Percentiles rank a stretch among this genome's conserved stretches.
Conservation (phyloP, 2,329 filamentous ascomycete genomes). For the Gaeumannomyces tritici region DNA sequence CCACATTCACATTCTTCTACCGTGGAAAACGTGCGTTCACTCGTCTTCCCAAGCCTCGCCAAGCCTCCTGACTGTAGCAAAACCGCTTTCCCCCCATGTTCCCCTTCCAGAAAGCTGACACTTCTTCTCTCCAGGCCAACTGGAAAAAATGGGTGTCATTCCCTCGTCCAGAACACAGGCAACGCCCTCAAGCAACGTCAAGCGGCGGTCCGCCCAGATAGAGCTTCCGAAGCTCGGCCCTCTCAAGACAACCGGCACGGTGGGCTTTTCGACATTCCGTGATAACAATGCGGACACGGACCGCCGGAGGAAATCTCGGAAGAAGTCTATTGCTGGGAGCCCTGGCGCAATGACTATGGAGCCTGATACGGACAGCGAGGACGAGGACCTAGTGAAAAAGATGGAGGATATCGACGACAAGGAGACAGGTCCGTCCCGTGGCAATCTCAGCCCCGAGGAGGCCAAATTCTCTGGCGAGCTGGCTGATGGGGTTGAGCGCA, state of each 20-base stretch:
- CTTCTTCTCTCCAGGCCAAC: constrained; percentile 54
- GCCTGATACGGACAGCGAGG: constrained; percentile 65
- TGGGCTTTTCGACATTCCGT: constrained; percentile 83
- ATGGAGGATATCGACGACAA: constrained; percentile 57
- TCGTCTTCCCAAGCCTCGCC: background rate
- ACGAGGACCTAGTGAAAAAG: constrained; percentile 58
- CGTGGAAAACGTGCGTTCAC: constrained; percentile 79
- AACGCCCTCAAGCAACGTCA: constrained; percentile 50
- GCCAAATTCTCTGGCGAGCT: constrained; percentile 63
- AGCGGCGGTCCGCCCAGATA: constrained; percentile 71
- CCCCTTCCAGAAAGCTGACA: constrained; percentile 11
- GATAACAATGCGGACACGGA: constrained; percentile 51
- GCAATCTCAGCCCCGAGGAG: constrained; percentile 59
- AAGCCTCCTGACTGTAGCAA: too few relatives aligned
- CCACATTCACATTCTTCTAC: constrained; percentile 96
- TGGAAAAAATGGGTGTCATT: constrained; percentile 92
- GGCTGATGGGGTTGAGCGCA: constrained; percentile 71
- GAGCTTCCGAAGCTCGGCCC: constrained; percentile 81
- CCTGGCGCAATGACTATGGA: constrained; percentile 42
- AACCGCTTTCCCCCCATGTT: background rate
- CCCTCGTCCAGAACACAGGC: constrained; percentile 56
- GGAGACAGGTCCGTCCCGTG: constrained; percentile 35
- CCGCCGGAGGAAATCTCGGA: constrained; percentile 48
- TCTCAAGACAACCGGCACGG: constrained; percentile 75
- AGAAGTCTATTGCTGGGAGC: constrained; percentile 51